Base-by-base conservation (phyloP, 176 grass and related monocot species). In the Musa acuminata region DNA sequence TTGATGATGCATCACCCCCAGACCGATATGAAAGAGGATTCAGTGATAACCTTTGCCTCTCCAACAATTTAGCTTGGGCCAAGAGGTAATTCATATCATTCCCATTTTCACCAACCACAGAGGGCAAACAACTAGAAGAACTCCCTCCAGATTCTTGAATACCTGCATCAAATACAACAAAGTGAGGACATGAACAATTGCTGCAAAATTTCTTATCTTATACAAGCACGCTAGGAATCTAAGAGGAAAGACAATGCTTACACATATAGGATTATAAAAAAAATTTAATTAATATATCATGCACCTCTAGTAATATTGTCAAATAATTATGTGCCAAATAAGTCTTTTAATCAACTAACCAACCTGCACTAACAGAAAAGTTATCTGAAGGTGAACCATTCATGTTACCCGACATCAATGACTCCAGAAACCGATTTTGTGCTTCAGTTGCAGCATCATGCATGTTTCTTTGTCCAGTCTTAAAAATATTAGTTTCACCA, bases 401-500 rank as follows among this genome's bases (percentile, higher is more conserved):
- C 49, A 79, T 66, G 75, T 51, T 91, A 89, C 78, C 87, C 70
- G 91, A 88, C 91, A 94, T 99, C 79, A 99, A 83, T n/a, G 96
- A 99, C 70, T 99, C 96, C 26, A 95, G 67, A 70, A 94, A 99
- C 62, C 83, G 96, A 87, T 85, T 99, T 51, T 95, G 91, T 71
- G 85, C 77, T 74, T 94, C 88, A 83, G 84, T 72, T 62, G 80
- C 73, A 91, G 19, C 64, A 27, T 79, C 84, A 58, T 81, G 84
- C 82, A 59, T 74, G 78, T 62, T 76, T 76, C 51, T 77, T 71
- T 75, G 26, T 25, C 64, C 86, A 81, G 58, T 83, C 22, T 82
- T 80, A 69, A 90, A 75, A 50, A 82, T 80, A 43, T 43, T 43
- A 55, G 84, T 62, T 85, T 84, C 84, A 78, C 69, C 67, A 75